Conservation (phyloP, 2,329 filamentous ascomycete genomes). For the Scedosporium apiospermum region DNA sequence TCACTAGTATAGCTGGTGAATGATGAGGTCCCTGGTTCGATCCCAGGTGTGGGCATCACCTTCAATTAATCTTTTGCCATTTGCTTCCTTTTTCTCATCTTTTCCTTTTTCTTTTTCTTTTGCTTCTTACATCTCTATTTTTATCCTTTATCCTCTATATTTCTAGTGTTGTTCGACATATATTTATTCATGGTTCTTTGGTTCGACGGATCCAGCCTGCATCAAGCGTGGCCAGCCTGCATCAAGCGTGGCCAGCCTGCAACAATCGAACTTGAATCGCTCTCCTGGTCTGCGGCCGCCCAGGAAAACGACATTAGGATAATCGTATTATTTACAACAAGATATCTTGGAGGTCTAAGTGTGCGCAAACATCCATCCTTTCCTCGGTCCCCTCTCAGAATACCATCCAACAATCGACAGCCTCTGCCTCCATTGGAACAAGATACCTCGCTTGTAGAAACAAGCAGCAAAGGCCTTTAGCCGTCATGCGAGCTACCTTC, state of each 20-base stretch:
- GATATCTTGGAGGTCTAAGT: not conserved
- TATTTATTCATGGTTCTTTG: not conserved
- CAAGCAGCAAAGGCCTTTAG: not conserved
- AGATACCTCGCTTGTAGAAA: conserved; percentile 4
- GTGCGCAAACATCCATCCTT: not conserved
- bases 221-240: too few species aligned
- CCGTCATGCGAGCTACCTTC: not conserved
- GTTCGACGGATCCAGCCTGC: too few species aligned
- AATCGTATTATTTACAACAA: too few species aligned
- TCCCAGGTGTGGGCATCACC: not conserved
- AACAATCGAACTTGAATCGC: too few species aligned
- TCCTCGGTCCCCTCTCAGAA: not conserved
- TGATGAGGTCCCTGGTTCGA: conserved; percentile 2
- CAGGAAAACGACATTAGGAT: too few species aligned
- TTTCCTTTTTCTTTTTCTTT: not conserved
- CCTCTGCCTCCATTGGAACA: conserved; percentile 1
- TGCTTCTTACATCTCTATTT: not conserved
- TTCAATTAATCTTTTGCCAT: not conserved
- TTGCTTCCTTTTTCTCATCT: not conserved
- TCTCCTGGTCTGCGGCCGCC: too few species aligned
- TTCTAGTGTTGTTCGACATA: not conserved
- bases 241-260: too few species aligned
- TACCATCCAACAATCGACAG: not conserved
- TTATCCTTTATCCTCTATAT: not conserved
- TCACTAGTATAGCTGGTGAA: conserved; percentile 1